phyloP scores from a whole-genome alignment of 345 rosid species.

The Hibiscus tridactylites region DNA sequence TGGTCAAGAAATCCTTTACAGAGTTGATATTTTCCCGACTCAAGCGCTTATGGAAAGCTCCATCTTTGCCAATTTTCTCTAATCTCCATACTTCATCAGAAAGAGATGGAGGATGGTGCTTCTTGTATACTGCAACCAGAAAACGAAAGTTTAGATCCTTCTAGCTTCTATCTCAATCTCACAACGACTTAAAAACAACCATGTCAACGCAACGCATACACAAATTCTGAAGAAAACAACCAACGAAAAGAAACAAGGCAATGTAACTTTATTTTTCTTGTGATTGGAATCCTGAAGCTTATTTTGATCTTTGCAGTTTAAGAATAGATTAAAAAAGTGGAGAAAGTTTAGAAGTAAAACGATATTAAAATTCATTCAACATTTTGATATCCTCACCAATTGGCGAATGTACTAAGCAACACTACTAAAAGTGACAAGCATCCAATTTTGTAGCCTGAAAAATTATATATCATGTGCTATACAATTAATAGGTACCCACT shows the following conservation, averaged over 20 bases:
- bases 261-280: neutral
- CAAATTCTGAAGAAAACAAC: neutral
- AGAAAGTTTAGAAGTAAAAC: neutral
- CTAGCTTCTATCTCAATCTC: neutral
- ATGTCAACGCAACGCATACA: neutral
- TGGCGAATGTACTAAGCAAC: neutral
- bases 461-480: neutral
- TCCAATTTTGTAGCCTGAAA: neutral
- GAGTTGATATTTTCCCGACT: conserved; percentile 55
- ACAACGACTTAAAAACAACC: neutral
- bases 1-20: conserved; percentile 78
- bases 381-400: neutral
- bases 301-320: neutral
- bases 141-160: neutral
- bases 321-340: neutral
- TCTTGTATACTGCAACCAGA: conserved; percentile 72
- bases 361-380: neutral
- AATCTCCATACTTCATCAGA: conserved; percentile 93
- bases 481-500: conserved; percentile 20
- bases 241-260: neutral
- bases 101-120: conserved; percentile 89
- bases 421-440: neutral
- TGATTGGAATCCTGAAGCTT: neutral
- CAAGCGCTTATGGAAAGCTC: conserved; percentile 91
- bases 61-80: conserved; percentile 97